These are phyloP conservation scores for Phytopythium aichiense DNA, from an alignment of 352 stramenopile genomes.

Conservation along the genomic window DNA sequence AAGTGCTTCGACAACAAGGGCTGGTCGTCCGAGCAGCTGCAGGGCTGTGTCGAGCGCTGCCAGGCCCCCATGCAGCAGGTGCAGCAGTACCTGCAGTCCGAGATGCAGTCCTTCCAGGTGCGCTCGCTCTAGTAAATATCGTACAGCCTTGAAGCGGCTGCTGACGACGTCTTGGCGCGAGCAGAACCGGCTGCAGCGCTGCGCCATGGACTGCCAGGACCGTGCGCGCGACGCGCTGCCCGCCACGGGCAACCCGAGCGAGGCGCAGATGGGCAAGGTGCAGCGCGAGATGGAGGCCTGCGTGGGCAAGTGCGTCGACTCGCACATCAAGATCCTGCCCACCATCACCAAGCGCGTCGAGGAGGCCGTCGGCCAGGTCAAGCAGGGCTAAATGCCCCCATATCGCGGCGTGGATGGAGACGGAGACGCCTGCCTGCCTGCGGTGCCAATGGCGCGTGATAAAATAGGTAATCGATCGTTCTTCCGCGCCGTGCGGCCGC, in stretches of 20 bases:
- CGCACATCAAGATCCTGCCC: slow-evolving; percentile 73
- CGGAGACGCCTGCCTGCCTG: not conserved
- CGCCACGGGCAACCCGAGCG: slow-evolving; percentile 50
- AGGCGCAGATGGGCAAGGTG: slow-evolving; percentile 56
- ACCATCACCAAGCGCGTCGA: slow-evolving; percentile 70
- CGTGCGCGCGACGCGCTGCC: slow-evolving; percentile 68
- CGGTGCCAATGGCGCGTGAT: not conserved
- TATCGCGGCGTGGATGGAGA: too few species aligned
- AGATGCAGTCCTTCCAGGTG: slow-evolving; percentile 81
- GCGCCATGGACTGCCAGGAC: slow-evolving; percentile 87
- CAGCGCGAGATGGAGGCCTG: slow-evolving; percentile 81
- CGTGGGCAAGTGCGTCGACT: slow-evolving; percentile 61
- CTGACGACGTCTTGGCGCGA: not conserved
- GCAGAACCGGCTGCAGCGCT: slow-evolving; percentile 77
- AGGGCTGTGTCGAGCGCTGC: slow-evolving; percentile 80
- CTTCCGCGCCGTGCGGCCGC: not conserved
- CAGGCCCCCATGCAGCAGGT: slow-evolving; percentile 84
- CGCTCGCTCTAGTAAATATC: too few species aligned
- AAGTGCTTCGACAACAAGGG: slow-evolving; percentile 87
- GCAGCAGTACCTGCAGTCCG: slow-evolving; percentile 78
- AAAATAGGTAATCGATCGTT: slow-evolving; percentile 8
- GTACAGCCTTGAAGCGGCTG: not conserved
- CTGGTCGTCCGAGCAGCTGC: slow-evolving; percentile 72
- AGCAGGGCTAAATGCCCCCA: slow-evolving; percentile 34
- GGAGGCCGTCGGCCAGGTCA: slow-evolving; percentile 66